phyloP scores from a whole-genome alignment of 371 early-diverging fungal genomes.

The Homolaphlyctis polyrhiza region DNA sequence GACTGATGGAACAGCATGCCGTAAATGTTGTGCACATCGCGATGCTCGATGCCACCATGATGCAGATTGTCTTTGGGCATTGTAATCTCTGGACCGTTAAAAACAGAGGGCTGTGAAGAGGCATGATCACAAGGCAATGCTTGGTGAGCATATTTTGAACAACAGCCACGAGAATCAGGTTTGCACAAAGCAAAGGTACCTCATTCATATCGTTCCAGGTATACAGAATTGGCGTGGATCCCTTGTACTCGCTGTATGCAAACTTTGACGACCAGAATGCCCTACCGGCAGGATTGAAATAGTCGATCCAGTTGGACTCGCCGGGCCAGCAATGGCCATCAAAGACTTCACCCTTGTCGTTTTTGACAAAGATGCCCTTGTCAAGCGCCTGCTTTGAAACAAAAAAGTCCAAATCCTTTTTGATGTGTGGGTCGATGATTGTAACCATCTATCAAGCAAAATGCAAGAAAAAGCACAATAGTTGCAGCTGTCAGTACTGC shows the following conservation, averaged over 20 bases:
- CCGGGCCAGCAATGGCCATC: slow-evolving; percentile 95
- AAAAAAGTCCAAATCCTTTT: slow-evolving; percentile 68
- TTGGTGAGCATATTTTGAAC: neutral
- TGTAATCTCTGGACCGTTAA: slow-evolving; percentile 88
- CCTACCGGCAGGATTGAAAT: slow-evolving; percentile 68
- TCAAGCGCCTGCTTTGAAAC: slow-evolving; percentile 75
- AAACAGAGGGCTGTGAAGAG: slow-evolving; percentile 64
- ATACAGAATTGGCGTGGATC: slow-evolving; percentile 67
- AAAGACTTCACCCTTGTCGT: slow-evolving; percentile 61
- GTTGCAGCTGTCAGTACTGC: neutral
- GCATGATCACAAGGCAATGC: neutral
- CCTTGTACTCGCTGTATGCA: slow-evolving; percentile 61
- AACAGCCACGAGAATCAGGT: neutral
- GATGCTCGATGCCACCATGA: slow-evolving; percentile 71
- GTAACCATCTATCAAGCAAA: slow-evolving; percentile 65
- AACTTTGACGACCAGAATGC: slow-evolving; percentile 79
- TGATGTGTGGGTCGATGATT: slow-evolving; percentile 97
- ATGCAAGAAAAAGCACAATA: neutral
- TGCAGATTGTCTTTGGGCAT: slow-evolving; percentile 88
- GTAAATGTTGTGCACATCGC: slow-evolving; percentile 86
- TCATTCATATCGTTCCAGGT: slow-evolving; percentile 97
- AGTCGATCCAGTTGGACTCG: slow-evolving; percentile 85
- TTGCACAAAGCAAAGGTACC: slow-evolving; percentile 13
- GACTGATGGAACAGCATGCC: slow-evolving; percentile 56
- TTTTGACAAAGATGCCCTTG: slow-evolving; percentile 72